phyloP scores from a whole-genome alignment of 73 alveolate genomes.

The Halteria grandinella region DNA sequence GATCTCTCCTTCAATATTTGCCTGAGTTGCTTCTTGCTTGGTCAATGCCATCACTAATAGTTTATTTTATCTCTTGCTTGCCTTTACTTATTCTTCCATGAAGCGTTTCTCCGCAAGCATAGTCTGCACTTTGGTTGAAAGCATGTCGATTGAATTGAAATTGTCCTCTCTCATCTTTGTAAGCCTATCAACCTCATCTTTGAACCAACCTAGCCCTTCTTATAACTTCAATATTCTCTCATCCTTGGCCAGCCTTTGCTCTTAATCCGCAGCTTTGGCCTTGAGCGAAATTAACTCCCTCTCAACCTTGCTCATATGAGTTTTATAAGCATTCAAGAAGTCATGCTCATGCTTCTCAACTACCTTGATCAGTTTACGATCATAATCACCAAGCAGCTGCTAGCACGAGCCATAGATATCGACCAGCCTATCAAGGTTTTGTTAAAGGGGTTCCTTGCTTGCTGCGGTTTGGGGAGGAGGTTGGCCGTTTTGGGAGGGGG shows the following conservation, averaged over 20 bases:
- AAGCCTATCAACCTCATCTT: slow-evolving; percentile 38
- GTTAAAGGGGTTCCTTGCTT: too few species aligned
- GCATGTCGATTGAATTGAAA: slow-evolving; percentile 33
- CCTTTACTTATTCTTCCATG: slow-evolving; percentile 56
- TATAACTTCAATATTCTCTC: slow-evolving; percentile 53
- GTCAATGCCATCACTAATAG: slow-evolving; percentile 52
- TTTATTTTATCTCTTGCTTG: slow-evolving; percentile 55
- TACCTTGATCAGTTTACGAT: slow-evolving; percentile 27
- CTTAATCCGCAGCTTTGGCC: slow-evolving; percentile 59
- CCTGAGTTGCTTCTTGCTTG: not conserved
- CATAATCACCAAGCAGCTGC: slow-evolving; percentile 27
- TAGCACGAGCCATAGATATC: too few species aligned
- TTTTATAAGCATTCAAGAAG: slow-evolving; percentile 62
- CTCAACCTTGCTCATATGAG: slow-evolving; percentile 68
- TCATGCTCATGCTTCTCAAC: slow-evolving; percentile 59
- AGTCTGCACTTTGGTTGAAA: not conserved
- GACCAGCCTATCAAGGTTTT: slow-evolving; percentile 21
- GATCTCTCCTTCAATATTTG: not conserved
- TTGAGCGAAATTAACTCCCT: slow-evolving; percentile 43
- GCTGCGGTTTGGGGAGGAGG: too few species aligned
- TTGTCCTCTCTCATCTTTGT: slow-evolving; percentile 12
- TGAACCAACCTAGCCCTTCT: slow-evolving; percentile 35
- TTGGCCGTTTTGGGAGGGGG: too few species aligned
- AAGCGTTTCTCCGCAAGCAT: slow-evolving; percentile 46
- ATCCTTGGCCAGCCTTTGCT: slow-evolving; percentile 32